These are phyloP conservation scores for Hypoxylon sp. DNA, from an alignment of 2,329 filamentous ascomycete genomes.

Conservation along the genomic window DNA sequence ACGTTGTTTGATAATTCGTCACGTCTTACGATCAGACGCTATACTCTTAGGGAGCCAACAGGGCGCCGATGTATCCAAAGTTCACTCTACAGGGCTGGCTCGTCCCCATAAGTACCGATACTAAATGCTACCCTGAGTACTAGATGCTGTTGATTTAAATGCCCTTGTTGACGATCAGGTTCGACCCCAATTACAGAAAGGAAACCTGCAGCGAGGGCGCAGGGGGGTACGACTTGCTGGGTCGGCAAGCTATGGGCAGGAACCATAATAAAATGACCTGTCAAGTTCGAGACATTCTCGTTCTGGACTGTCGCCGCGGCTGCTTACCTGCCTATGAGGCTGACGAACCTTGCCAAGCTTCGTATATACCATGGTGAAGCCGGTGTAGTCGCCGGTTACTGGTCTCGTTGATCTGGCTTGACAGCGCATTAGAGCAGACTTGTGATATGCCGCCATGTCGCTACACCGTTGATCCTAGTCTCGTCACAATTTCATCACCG, in stretches of 20 bases:
- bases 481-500: constrained; percentile 38
- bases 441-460: constrained; percentile 25
- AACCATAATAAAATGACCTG: constrained; percentile 42
- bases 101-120: constrained; percentile 44
- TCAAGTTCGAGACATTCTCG: constrained; percentile 36
- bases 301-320: constrained; percentile 16
- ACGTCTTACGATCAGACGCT: constrained; percentile 38
- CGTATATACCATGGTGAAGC: constrained; percentile 31
- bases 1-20: constrained; percentile 28
- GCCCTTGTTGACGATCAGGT: constrained; percentile 46
- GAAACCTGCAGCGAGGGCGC: constrained; percentile 45
- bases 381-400: constrained; percentile 34
- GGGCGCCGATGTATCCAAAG: constrained; percentile 39
- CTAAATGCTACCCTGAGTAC: constrained; percentile 46
- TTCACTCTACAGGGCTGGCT: constrained; percentile 39
- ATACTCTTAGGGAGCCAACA: constrained; percentile 17
- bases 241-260: constrained; percentile 32
- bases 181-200: constrained; percentile 40
- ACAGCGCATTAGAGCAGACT: constrained; percentile 28
- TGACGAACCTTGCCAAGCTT: constrained; percentile 45
- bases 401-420: constrained; percentile 33
- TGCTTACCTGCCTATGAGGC: constrained; percentile 38
- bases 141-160: constrained; percentile 33
- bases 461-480: constrained; percentile 30
- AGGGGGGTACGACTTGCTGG: constrained; percentile 43